Conservation (phyloP, 2,329 filamentous ascomycete species). For the Pezicula neosporulosa region DNA sequence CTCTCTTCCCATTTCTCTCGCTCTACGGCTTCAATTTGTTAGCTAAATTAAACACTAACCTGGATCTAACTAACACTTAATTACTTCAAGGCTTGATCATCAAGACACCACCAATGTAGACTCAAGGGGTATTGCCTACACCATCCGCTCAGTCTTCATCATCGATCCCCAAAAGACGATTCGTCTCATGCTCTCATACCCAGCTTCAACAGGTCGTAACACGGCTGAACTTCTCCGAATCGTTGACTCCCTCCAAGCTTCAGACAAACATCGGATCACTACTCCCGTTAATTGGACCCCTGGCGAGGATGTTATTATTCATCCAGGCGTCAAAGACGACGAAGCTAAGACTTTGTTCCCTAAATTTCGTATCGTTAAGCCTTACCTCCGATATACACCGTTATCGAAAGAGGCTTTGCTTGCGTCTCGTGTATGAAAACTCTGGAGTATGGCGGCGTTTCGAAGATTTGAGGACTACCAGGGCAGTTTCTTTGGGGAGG, state of each 20-base stretch:
- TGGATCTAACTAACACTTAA: too few relatives aligned
- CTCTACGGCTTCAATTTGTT: conserved; percentile 65
- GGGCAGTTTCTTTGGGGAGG: too few relatives aligned
- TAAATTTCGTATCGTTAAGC: too few relatives aligned
- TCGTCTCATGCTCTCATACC: conserved; percentile 84
- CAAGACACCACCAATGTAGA: conserved; percentile 64
- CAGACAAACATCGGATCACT: conserved; percentile 80
- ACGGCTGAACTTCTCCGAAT: conserved; percentile 72
- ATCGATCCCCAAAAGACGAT: conserved; percentile 96
- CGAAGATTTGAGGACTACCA: too few relatives aligned
- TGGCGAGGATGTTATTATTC: conserved; percentile 87
- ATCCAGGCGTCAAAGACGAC: conserved; percentile 73
- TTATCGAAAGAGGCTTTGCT: too few relatives aligned
- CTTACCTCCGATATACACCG: too few relatives aligned
- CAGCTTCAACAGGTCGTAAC: conserved; percentile 81
- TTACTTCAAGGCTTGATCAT: too few relatives aligned
- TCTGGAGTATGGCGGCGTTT: too few relatives aligned
- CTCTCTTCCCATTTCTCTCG: conserved; percentile 9
- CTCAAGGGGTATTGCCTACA: conserved; percentile 78
- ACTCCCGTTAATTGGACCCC: conserved; percentile 85
- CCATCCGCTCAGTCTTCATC: conserved; percentile 88
- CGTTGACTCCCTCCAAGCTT: conserved; percentile 48
- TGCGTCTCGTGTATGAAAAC: too few relatives aligned
- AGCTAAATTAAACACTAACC: too few relatives aligned
- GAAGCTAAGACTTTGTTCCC: conserved; percentile 61